phyloP scores from a whole-genome alignment of 2,329 filamentous ascomycete species.

The Colletotrichum godetiae region DNA sequence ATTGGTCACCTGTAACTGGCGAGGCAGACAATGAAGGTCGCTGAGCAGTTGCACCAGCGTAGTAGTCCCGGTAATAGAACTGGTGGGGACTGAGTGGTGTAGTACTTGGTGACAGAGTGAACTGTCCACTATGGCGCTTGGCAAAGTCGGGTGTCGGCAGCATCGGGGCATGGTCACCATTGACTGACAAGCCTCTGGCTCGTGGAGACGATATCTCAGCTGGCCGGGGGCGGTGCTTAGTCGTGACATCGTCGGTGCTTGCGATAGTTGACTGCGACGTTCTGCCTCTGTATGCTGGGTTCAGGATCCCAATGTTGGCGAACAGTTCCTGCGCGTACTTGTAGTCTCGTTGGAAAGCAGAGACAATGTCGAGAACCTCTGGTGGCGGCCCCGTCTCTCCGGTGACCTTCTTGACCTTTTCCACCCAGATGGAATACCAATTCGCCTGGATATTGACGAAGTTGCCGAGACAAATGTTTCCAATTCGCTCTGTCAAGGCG shows the following conservation, averaged over 20 bases:
- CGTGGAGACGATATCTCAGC: constrained; percentile 61
- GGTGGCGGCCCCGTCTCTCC: constrained; percentile 72
- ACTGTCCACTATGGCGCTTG: constrained; percentile 74
- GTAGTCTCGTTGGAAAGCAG: constrained; percentile 83
- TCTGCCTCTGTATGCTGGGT: constrained; percentile 73
- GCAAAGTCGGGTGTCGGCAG: constrained; percentile 75
- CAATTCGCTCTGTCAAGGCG: constrained; percentile 81
- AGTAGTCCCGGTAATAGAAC: constrained; percentile 68
- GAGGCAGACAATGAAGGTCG: constrained; percentile 50
- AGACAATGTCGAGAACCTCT: constrained; percentile 78
- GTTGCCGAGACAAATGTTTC: constrained; percentile 81
- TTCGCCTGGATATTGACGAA: constrained; percentile 86
- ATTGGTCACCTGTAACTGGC: constrained; percentile 66
- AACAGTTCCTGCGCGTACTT: constrained; percentile 79
- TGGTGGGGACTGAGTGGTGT: constrained; percentile 62
- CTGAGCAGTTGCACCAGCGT: constrained; percentile 54
- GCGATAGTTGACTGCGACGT: constrained; percentile 69
- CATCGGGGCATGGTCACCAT: constrained; percentile 71
- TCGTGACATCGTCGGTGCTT: constrained; percentile 63
- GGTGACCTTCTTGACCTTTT: constrained; percentile 82
- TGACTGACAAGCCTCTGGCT: constrained; percentile 69
- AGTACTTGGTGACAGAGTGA: constrained; percentile 68
- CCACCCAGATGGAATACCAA: constrained; percentile 87
- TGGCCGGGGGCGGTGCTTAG: constrained; percentile 60
- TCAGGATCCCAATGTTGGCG: constrained; percentile 79